Base-by-base conservation (phyloP, 495 filamentous ascomycete species). In the Annulohypoxylon nitens region DNA sequence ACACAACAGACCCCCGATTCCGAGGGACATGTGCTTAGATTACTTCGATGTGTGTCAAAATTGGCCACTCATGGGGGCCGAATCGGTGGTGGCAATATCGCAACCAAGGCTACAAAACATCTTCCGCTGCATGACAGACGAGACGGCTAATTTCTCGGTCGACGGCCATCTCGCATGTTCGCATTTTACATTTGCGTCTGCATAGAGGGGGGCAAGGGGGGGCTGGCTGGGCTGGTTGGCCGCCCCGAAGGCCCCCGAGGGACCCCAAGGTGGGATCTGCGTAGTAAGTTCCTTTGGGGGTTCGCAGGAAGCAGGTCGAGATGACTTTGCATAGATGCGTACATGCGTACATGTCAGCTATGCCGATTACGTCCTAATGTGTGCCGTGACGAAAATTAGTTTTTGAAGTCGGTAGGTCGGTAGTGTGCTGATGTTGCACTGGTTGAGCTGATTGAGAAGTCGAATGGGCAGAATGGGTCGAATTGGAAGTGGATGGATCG, bases 101-200 rank as follows among this genome's bases (percentile, higher is more conserved):
- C 5, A 25, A 60, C 18, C 11, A 60, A 20, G 25, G n/a, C 14
- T 33, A 43, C n/a, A 47, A 39, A 57, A 23, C 55, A 53, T 26
- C 14, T n/a, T 45, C 41, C 57, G 25, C 33, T 43, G 51, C 39
- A 58, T 58, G 66, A 30, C 12, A 59, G 37, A 57, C 43, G 14
- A 64, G 18, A 61, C 47, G 63, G 59, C 50, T 72, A 73, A 54
- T 68, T 63, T 60, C 43, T 61, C 53, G 51, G 58, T 20, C 45
- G 3, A 45, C 51, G 16, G 7, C 57, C 16, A 50, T 59, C 58
- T 57, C 25, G 58, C 58, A 63, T 43, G 10, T 43, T 14, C 39
- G 14, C 39, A 3, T 9, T 14, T 1, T 43, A n/a, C 39, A 43
- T 43, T 43, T 43, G 12, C 39, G 14, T 72, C 12, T 67, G 51